These are phyloP conservation scores for Secale cereale DNA, from an alignment of 176 grass and related monocot species.

Conservation along the genomic window DNA sequence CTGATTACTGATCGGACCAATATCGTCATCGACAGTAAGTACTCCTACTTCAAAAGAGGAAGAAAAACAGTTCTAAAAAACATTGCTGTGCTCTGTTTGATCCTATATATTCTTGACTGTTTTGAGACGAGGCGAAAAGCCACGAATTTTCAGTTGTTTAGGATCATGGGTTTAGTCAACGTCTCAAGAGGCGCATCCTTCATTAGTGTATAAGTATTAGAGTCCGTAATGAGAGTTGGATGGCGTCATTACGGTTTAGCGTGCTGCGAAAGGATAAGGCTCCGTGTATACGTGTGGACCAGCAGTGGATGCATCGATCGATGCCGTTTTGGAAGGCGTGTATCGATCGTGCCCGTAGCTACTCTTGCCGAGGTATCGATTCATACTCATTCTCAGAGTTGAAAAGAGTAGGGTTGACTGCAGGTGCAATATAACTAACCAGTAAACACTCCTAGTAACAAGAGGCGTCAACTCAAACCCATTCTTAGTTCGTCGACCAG, in stretches of 20 bases:
- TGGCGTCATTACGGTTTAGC: neutral
- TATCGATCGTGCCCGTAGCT: neutral
- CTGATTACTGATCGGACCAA: neutral
- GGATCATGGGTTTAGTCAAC: neutral
- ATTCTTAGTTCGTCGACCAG: no score
- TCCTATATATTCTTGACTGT: neutral
- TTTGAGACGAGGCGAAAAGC: neutral
- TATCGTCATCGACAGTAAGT: neutral
- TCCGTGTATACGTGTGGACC: conserved; percentile 11
- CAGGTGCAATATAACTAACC: neutral
- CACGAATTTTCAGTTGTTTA: neutral
- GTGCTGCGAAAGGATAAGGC: conserved; percentile 30
- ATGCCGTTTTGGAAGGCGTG: neutral
- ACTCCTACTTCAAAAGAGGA: no score
- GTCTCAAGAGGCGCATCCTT: neutral
- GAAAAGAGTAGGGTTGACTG: conserved; percentile 10
- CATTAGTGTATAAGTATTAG: neutral
- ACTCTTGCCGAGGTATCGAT: neutral
- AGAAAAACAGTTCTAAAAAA: no score
- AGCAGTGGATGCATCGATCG: neutral
- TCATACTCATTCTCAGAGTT: neutral
- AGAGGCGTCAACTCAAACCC: no score
- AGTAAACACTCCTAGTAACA: neutral
- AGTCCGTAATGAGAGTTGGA: neutral
- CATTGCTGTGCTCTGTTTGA: neutral